Conservation (phyloP, 2,329 filamentous ascomycete species). For the Pseudogymnoascus sp. region DNA sequence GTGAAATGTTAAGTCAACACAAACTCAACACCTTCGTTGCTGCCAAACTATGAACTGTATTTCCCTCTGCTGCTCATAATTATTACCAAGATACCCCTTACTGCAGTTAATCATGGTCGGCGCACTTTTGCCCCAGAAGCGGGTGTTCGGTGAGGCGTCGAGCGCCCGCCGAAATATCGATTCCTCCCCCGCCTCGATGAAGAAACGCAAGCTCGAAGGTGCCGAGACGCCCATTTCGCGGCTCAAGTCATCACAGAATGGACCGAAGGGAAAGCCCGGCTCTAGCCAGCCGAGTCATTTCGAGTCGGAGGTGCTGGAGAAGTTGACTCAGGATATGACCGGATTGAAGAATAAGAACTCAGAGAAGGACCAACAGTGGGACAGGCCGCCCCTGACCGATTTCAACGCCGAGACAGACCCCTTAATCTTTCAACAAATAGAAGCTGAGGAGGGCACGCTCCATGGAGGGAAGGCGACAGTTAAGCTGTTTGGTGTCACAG, state of each 20-base stretch:
- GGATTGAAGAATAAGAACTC: slow-evolving; percentile 78
- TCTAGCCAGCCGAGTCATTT: slow-evolving; percentile 81
- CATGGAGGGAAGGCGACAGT: slow-evolving; percentile 68
- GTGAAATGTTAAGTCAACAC: not conserved
- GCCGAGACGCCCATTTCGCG: slow-evolving; percentile 47
- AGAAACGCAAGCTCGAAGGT: slow-evolving; percentile 76
- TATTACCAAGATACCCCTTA: not conserved
- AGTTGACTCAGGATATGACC: slow-evolving; percentile 87
- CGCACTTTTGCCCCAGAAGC: slow-evolving; percentile 57
- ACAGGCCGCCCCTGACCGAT: slow-evolving; percentile 51
- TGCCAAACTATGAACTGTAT: not conserved
- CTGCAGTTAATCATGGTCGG: slow-evolving; percentile 23
- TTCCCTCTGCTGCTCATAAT: not conserved
- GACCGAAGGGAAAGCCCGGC: slow-evolving; percentile 52
- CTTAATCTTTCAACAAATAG: slow-evolving; percentile 92
- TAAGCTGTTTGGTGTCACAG: slow-evolving; percentile 89
- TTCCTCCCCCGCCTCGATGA: slow-evolving; percentile 46
- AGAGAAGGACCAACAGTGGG: slow-evolving; percentile 93
- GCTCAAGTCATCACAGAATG: slow-evolving; percentile 56
- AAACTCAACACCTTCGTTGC: not conserved
- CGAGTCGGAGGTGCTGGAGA: slow-evolving; percentile 89
- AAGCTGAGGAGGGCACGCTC: slow-evolving; percentile 81
- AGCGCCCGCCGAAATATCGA: slow-evolving; percentile 56
- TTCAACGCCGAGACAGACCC: slow-evolving; percentile 59
- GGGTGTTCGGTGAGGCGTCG: slow-evolving; percentile 61